These are phyloP conservation scores for Paecilomyces sp. DNA, from an alignment of 2,329 filamentous ascomycete genomes.

Conservation along the genomic window DNA sequence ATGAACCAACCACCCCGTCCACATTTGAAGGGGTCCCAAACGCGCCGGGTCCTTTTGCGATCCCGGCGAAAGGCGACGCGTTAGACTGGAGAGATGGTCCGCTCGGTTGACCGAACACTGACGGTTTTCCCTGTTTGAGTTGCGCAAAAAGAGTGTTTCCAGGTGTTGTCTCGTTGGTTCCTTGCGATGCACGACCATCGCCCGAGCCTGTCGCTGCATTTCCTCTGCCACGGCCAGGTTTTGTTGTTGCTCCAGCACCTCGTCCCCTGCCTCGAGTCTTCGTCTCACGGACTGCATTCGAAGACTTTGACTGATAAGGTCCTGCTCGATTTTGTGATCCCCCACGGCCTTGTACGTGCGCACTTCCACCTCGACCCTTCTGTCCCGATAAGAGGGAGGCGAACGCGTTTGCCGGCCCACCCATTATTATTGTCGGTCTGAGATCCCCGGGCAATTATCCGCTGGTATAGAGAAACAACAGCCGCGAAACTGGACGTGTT, in stretches of 20 bases:
- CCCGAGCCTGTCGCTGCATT: not conserved
- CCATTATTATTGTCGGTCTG: not conserved
- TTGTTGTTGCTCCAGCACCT: not conserved
- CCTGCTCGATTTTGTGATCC: not conserved
- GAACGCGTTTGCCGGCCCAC: not conserved
- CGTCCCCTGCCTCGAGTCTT: not conserved
- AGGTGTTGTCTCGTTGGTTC: not conserved
- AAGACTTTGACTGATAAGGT: not conserved
- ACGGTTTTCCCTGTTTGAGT: conserved; percentile 4
- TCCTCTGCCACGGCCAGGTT: not conserved
- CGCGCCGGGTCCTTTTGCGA: conserved; percentile 8
- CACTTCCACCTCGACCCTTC: not conserved
- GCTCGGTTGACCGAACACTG: not conserved
- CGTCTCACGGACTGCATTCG: not conserved
- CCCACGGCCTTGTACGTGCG: not conserved
- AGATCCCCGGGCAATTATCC: not conserved
- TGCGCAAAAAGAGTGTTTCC: conserved; percentile 5
- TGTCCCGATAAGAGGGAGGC: not conserved
- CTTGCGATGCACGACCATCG: not conserved
- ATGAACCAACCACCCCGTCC: conserved; percentile 5
- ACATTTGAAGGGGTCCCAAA: conserved; percentile 10
- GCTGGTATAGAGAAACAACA: not conserved
- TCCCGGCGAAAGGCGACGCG: conserved; percentile 14
- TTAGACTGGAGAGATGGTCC: not conserved
- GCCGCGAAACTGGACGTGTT: not conserved